These are phyloP conservation scores for Pseudogymnoascus sp. DNA, from an alignment of 2,329 filamentous ascomycete genomes.

Conservation along the genomic window DNA sequence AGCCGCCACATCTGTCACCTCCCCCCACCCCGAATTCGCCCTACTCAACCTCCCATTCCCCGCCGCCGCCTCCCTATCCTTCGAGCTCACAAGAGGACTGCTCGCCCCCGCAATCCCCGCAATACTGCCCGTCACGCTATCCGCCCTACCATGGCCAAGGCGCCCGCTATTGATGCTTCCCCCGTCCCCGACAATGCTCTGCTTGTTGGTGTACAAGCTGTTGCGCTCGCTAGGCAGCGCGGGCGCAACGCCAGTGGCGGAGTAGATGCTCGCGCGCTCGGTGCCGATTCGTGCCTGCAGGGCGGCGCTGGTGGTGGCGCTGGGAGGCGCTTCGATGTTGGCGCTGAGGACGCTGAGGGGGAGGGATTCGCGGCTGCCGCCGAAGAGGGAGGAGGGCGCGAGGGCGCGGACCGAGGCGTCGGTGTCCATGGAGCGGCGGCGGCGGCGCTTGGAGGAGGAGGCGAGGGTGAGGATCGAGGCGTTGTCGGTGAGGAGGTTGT, in stretches of 20 bases:
- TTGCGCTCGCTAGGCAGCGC: constrained; percentile 68
- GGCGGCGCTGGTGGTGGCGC: constrained; percentile 43
- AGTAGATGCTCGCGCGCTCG: constrained; percentile 77
- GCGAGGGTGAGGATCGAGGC: constrained; percentile 79
- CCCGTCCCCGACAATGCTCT: constrained; percentile 52
- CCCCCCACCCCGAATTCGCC: constrained; percentile 12
- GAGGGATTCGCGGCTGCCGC: constrained; percentile 71
- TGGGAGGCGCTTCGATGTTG: constrained; percentile 51
- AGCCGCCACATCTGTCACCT: neutral
- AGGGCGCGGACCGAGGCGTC: constrained; percentile 78
- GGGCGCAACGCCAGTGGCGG: constrained; percentile 59
- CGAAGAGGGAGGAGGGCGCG: constrained; percentile 76
- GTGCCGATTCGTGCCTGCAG: constrained; percentile 45
- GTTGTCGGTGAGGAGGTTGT: constrained; percentile 76
- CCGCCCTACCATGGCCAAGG: constrained; percentile 68
- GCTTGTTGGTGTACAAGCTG: constrained; percentile 63
- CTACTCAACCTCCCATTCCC: constrained; percentile 1
- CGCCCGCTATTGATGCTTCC: constrained; percentile 72
- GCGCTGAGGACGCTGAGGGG: constrained; percentile 71
- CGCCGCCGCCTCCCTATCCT: constrained; percentile 13
- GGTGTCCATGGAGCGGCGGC: constrained; percentile 74
- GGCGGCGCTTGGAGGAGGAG: constrained; percentile 70
- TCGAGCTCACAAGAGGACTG: constrained; percentile 52
- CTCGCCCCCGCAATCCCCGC: constrained; percentile 43
- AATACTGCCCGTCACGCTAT: constrained; percentile 75